Evolutionary conservation across 140 eudicot species (phyloP).

Genomic region (Oenanthe javanica): DNA sequence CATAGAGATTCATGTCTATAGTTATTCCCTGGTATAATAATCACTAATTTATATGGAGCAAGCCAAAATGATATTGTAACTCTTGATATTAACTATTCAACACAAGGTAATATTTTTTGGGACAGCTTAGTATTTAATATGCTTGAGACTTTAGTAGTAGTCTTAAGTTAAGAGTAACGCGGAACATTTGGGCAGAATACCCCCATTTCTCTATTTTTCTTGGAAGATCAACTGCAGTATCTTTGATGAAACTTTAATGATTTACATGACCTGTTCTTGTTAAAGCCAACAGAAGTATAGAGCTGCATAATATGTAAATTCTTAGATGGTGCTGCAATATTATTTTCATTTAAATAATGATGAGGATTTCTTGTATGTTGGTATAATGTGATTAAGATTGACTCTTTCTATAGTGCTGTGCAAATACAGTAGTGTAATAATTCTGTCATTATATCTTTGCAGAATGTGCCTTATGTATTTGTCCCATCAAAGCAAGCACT

Average conservation of each 20-base stretch:
- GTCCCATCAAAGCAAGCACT: slow-evolving; percentile 13
- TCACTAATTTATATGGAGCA: background rate
- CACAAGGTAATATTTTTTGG: background rate
- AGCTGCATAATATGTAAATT: background rate
- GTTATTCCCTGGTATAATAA: background rate
- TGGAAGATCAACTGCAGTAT: too few species aligned
- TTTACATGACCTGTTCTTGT: background rate
- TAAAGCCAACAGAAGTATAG: background rate
- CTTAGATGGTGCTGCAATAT: background rate
- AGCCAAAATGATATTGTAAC: background rate
- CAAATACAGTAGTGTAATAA: background rate
- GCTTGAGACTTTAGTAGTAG: background rate
- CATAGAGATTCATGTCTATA: too few species aligned
- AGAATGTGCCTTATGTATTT: slow-evolving; percentile 12
- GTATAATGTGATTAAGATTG: background rate
- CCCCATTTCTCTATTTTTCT: background rate
- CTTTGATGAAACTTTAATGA: background rate
- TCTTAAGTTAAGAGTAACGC: background rate
- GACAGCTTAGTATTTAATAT: background rate
- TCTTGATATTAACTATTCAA: background rate
- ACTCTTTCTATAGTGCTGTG: background rate
- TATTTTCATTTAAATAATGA: background rate
- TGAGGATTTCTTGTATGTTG: background rate
- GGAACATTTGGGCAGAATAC: background rate
- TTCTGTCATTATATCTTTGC: background rate